These are phyloP conservation scores for Anisodus tanguticus DNA, from an alignment of 257 asterid species.

Conservation along the genomic window DNA sequence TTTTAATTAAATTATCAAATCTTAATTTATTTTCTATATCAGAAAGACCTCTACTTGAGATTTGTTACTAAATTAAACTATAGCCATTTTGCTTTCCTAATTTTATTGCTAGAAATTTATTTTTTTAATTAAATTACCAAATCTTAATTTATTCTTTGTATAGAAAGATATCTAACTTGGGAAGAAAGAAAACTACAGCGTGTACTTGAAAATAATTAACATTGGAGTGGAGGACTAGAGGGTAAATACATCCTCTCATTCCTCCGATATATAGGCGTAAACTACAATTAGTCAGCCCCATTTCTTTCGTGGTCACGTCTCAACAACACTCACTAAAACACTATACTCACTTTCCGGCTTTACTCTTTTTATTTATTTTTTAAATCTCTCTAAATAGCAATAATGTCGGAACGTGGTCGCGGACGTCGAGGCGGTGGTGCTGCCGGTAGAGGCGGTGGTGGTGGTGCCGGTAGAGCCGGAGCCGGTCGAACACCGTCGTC, in stretches of 20 bases:
- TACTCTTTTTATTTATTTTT: background rate
- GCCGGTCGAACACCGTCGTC: constrained; percentile 34
- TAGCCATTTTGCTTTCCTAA: no score
- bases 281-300: background rate
- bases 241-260: background rate
- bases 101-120: no score
- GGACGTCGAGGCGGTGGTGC: constrained; percentile 32
- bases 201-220: background rate
- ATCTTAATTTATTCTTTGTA: no score
- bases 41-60: no score
- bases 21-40: no score
- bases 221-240: background rate
- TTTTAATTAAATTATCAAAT: no score
- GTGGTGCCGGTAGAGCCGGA: constrained; percentile 19
- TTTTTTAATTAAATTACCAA: no score
- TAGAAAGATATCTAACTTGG: background rate
- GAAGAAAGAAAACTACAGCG: background rate
- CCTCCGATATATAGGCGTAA: background rate
- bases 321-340: background rate
- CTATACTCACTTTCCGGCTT: background rate
- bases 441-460: constrained; percentile 19
- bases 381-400: background rate
- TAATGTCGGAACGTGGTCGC: constrained; percentile 40
- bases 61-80: no score
- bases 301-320: background rate